A percentile compares a stretch with the other conserved stretches of the same genome.
phyloP scores from a whole-genome alignment of 176 grass and related monocot genomes.

The Bonia amplexicaulis region DNA sequence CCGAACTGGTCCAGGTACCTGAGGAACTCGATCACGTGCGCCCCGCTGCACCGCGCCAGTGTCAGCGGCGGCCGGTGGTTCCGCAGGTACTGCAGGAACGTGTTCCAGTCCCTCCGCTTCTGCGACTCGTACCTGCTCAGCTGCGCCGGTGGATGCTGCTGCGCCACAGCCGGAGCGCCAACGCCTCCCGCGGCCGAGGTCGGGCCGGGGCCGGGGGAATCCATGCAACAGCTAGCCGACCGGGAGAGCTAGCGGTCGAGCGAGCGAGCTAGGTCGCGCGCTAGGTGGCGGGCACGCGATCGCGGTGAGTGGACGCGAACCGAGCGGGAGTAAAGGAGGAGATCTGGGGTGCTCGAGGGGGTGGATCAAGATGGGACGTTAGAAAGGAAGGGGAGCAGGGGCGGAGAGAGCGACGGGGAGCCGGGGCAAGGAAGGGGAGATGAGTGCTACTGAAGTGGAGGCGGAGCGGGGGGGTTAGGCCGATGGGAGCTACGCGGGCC shows the following conservation, averaged over 20 bases:
- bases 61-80: conserved; percentile 95
- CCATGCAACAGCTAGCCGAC: background rate
- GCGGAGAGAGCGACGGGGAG: conserved; percentile 49
- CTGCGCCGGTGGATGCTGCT: conserved; percentile 22
- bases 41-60: conserved; percentile 90
- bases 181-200: background rate
- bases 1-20: conserved; percentile 95
- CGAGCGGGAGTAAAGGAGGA: conserved; percentile 20
- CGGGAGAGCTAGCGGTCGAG: background rate
- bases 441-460: conserved; percentile 40
- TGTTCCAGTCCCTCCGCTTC: conserved; percentile 98
- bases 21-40: conserved; percentile 96
- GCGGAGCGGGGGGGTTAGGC: conserved; percentile 29
- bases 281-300: background rate
- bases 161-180: background rate
- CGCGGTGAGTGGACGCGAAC: conserved; percentile 36
- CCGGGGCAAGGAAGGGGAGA: conserved; percentile 29
- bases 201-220: conserved; percentile 33
- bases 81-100: conserved; percentile 96
- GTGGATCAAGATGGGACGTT: conserved; percentile 46
- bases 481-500: conserved; percentile 21
- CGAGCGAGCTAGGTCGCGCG: background rate
- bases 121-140: conserved; percentile 94
- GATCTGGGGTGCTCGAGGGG: conserved; percentile 9
- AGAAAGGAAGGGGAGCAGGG: conserved; percentile 45